phyloP scores from a whole-genome alignment of 768 basidiomycete genomes.

The Cystobasidium tubakii region DNA sequence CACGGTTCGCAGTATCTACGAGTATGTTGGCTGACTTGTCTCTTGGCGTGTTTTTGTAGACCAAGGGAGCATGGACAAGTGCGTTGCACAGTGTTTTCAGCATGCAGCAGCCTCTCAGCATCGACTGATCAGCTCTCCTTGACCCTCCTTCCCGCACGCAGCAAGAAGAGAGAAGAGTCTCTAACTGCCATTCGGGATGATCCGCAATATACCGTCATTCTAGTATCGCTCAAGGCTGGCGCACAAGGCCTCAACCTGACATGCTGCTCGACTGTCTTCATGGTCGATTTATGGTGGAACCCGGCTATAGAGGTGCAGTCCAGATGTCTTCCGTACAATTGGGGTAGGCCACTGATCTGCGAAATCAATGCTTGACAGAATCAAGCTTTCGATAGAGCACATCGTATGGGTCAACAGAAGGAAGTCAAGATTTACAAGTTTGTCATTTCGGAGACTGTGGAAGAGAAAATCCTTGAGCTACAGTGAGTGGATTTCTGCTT shows the following conservation, averaged over 20 bases:
- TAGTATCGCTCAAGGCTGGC: slow-evolving; percentile 77
- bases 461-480: slow-evolving; percentile 34
- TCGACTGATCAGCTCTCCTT: not conserved
- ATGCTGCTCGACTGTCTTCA: slow-evolving; percentile 84
- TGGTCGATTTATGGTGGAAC: slow-evolving; percentile 39
- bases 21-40: not conserved
- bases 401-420: slow-evolving; percentile 51
- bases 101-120: not conserved
- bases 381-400: slow-evolving; percentile 46
- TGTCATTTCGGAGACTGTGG: slow-evolving; percentile 56
- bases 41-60: not conserved
- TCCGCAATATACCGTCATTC: slow-evolving; percentile 62
- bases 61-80: slow-evolving; percentile 31
- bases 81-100: not conserved
- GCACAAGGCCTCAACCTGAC: slow-evolving; percentile 73
- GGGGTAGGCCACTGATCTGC: not conserved
- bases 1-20: too few relatives aligned
- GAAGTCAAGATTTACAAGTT: slow-evolving; percentile 56
- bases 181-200: slow-evolving; percentile 66
- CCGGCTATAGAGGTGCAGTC: slow-evolving; percentile 16
- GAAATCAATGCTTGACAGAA: slow-evolving; percentile 37
- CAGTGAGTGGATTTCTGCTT: slow-evolving; percentile 8
- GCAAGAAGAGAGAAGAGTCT: slow-evolving; percentile 68
- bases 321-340: not conserved
- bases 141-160: slow-evolving; percentile 62